phyloP scores from a whole-genome alignment of 495 filamentous ascomycete genomes.

The Tetracladium setigerum region DNA sequence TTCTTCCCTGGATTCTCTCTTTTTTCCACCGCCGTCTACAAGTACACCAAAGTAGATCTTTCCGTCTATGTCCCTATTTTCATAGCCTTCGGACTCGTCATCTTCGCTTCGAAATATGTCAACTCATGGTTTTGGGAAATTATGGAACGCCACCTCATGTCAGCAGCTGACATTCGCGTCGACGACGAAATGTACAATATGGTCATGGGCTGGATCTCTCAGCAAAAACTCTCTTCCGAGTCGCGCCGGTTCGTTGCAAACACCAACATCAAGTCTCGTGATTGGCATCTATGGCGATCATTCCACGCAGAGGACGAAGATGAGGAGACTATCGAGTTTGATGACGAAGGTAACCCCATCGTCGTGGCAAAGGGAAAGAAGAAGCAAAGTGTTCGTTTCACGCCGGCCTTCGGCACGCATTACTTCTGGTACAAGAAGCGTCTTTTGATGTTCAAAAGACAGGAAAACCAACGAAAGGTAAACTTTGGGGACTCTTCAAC shows the following conservation, averaged over 20 bases:
- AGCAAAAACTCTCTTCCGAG: conserved; percentile 47
- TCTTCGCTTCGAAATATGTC: conserved; percentile 43
- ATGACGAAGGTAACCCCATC: conserved; percentile 12
- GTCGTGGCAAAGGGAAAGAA: too few species aligned
- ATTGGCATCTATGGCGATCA: conserved; percentile 38
- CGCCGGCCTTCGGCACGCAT: conserved; percentile 56
- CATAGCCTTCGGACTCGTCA: conserved; percentile 40
- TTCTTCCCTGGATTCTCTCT: conserved; percentile 22
- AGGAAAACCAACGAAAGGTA: conserved; percentile 25
- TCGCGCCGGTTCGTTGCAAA: conserved; percentile 56
- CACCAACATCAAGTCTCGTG: conserved; percentile 44
- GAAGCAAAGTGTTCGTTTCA: conserved; percentile 55
- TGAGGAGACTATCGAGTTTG: conserved; percentile 24
- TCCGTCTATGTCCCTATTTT: conserved; percentile 61
- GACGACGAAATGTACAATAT: conserved; percentile 65
- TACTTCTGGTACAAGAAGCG: conserved; percentile 57
- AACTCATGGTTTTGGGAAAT: conserved; percentile 34
- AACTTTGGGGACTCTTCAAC: conserved; percentile 18
- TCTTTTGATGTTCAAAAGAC: conserved; percentile 47
- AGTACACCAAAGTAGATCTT: conserved; percentile 61
- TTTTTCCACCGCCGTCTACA: conserved; percentile 41
- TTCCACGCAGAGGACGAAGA: conserved; percentile 42
- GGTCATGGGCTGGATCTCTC: conserved; percentile 62
- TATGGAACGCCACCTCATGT: conserved; percentile 40
- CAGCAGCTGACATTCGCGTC: conserved; percentile 53